These are phyloP conservation scores for Scalesia atractyloides DNA, from an alignment of 129 eudicot genomes.

Conservation along the genomic window DNA sequence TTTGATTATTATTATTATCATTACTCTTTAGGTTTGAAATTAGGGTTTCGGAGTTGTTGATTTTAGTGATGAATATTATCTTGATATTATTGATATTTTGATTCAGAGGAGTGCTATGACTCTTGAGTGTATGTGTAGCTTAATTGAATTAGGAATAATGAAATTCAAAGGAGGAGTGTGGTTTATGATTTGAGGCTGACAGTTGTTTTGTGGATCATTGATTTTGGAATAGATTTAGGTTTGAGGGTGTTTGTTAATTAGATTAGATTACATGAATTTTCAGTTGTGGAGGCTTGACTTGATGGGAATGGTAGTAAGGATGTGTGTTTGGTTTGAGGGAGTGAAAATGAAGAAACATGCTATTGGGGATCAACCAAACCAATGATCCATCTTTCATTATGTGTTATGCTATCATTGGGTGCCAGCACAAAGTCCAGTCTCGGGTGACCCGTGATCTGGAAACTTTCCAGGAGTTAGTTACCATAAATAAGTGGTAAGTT, in stretches of 20 bases:
- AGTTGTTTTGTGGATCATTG: not conserved
- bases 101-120: too few species aligned
- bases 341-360: not conserved
- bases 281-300: not conserved
- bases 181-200: not conserved
- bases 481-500: too few species aligned
- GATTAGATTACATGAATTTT: not conserved
- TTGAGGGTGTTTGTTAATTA: not conserved
- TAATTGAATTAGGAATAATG: too few species aligned
- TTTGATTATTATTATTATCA: not conserved
- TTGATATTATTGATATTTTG: not conserved
- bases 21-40: not conserved
- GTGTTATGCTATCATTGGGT: not conserved
- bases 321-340: constrained; percentile 6
- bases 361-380: too few species aligned
- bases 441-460: not conserved
- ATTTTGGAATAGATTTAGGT: not conserved
- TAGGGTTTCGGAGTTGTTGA: not conserved
- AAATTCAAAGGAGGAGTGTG: not conserved
- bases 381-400: not conserved
- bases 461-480: not conserved
- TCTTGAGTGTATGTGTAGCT: too few species aligned
- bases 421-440: not conserved
- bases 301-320: not conserved
- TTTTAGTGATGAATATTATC: not conserved